A percentile compares a stretch with the other conserved stretches of the same genome.
phyloP scores from a whole-genome alignment of 148 eudicot genomes.

The Diospyros lotus region DNA sequence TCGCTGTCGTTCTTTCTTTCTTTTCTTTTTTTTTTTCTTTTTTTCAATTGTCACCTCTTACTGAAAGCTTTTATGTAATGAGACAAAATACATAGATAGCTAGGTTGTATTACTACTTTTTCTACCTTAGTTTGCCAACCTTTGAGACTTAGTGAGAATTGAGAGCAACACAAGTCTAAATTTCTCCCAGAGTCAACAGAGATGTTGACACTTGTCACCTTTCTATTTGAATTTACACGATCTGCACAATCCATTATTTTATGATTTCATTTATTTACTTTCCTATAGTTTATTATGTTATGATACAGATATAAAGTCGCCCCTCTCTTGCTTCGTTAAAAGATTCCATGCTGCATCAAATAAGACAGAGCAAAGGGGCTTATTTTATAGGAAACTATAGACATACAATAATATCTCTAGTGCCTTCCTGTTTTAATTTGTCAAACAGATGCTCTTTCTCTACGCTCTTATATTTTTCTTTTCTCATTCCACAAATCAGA shows the following conservation, averaged over 20 bases:
- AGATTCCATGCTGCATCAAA: slow-evolving; percentile 1
- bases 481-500: not conserved
- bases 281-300: not conserved
- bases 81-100: too few species aligned
- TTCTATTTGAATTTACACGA: not conserved
- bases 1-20: too few species aligned
- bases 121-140: slow-evolving; percentile 10
- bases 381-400: not conserved
- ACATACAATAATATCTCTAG: not conserved
- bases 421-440: not conserved
- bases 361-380: not conserved
- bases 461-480: not conserved
- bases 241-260: not conserved
- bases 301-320: not conserved
- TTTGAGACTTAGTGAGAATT: not conserved
- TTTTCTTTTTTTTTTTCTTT: too few species aligned
- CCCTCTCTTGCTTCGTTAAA: not conserved
- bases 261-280: not conserved
- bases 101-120: not conserved
- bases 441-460: not conserved
- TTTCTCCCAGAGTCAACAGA: not conserved
- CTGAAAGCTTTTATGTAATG: too few species aligned
- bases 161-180: not conserved
- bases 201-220: not conserved
- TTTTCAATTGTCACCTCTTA: too few species aligned